phyloP scores from a whole-genome alignment of 2,329 filamentous ascomycete species.

The Neonectria punicea region DNA sequence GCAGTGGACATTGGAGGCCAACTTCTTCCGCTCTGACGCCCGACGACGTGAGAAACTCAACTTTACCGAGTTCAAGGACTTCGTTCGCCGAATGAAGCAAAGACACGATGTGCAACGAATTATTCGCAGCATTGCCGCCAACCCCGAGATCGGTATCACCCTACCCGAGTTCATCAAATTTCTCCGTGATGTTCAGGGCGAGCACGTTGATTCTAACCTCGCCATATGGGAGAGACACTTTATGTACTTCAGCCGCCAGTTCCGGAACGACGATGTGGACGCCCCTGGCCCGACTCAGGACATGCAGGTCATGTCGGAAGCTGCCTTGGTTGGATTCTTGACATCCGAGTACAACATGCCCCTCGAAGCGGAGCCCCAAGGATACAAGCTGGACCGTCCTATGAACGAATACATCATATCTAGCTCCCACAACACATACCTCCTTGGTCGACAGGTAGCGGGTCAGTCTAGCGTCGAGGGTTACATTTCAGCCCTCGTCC shows the following conservation, averaged over 20 bases:
- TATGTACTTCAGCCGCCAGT: slow-evolving; percentile 72
- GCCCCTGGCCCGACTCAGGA: slow-evolving; percentile 57
- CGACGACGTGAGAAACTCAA: slow-evolving; percentile 73
- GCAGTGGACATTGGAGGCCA: slow-evolving; percentile 74
- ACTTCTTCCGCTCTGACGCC: slow-evolving; percentile 79
- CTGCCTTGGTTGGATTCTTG: slow-evolving; percentile 81
- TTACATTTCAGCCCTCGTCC: slow-evolving; percentile 88
- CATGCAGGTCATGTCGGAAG: slow-evolving; percentile 73
- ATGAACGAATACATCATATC: slow-evolving; percentile 98
- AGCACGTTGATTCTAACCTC: slow-evolving; percentile 76
- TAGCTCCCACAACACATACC: slow-evolving; percentile 98
- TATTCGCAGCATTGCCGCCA: slow-evolving; percentile 70
- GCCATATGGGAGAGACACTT: slow-evolving; percentile 79
- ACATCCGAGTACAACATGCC: slow-evolving; percentile 79
- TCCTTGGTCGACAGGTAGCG: slow-evolving; percentile 88
- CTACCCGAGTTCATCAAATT: slow-evolving; percentile 80
- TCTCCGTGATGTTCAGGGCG: slow-evolving; percentile 76
- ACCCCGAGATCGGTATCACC: slow-evolving; percentile 73
- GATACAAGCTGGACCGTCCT: slow-evolving; percentile 79
- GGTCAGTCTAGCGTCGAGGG: slow-evolving; percentile 94
- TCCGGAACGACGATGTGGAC: slow-evolving; percentile 58
- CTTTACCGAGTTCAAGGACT: slow-evolving; percentile 84
- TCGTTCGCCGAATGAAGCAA: slow-evolving; percentile 84
- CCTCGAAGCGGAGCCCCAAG: slow-evolving; percentile 68
- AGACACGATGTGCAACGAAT: slow-evolving; percentile 83